These are phyloP conservation scores for Cladorrhinum sp. DNA, from an alignment of 2,329 filamentous ascomycete species.

Conservation along the genomic window DNA sequence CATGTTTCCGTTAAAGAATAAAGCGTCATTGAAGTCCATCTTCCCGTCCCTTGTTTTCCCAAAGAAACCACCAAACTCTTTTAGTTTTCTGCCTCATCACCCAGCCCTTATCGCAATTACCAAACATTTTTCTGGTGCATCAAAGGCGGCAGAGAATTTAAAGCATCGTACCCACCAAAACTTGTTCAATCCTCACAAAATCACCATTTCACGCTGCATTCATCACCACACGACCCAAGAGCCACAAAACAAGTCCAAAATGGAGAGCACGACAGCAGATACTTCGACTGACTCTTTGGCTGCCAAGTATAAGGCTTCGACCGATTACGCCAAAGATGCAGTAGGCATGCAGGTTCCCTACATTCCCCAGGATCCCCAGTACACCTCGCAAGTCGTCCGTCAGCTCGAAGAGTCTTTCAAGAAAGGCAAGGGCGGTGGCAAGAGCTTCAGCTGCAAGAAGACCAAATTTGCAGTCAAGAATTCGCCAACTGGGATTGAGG, in stretches of 20 bases:
- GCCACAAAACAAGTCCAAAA: constrained; percentile 16
- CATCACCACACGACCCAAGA: constrained; percentile 3
- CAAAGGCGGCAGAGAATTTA: not conserved
- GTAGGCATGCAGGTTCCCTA: constrained; percentile 54
- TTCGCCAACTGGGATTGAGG: constrained; percentile 61
- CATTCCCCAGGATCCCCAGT: constrained; percentile 63
- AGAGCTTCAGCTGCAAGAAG: constrained; percentile 74
- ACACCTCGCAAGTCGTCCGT: constrained; percentile 63
- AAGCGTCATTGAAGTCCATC: not conserved
- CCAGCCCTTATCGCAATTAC: not conserved
- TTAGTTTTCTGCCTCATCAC: not conserved
- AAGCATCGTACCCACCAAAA: constrained; percentile 16
- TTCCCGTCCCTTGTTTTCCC: not conserved
- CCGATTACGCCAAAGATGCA: constrained; percentile 28
- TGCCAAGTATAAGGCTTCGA: constrained; percentile 26
- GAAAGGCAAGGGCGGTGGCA: constrained; percentile 31
- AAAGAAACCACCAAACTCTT: not conserved
- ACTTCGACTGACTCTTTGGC: constrained; percentile 8
- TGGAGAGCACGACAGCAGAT: constrained; percentile 18
- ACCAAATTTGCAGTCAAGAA: constrained; percentile 66
- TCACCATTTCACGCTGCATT: not conserved
- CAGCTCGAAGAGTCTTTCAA: constrained; percentile 58
- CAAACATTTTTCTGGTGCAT: not conserved
- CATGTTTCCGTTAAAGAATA: not conserved
- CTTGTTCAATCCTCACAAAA: constrained; percentile 9